phyloP scores from a whole-genome alignment of 1,284 basidiomycete genomes.

The Moniliophthora roreri region DNA sequence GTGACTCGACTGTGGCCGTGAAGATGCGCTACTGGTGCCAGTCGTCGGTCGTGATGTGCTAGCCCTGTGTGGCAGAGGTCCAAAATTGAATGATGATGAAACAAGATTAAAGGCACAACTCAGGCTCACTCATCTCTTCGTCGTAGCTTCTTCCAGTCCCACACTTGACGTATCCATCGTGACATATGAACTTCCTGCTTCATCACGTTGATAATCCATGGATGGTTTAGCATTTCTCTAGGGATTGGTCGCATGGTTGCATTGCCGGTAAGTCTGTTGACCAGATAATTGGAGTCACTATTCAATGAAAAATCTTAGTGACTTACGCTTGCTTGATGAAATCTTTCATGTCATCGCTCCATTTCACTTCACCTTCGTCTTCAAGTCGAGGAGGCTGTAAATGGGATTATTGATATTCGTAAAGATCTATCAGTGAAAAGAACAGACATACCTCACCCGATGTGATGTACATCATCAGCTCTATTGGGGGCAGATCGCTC shows the following conservation, averaged over 20 bases:
- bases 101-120: slow-evolving; percentile 19
- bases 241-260: slow-evolving; percentile 78
- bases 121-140: slow-evolving; percentile 46
- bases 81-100: neutral
- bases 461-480: slow-evolving; percentile 91
- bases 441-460: slow-evolving; percentile 61
- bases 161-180: slow-evolving; percentile 88
- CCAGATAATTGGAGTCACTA: slow-evolving; percentile 12
- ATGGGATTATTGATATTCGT: slow-evolving; percentile 16
- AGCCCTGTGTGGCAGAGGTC: slow-evolving; percentile 15
- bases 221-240: slow-evolving; percentile 82
- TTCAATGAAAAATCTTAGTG: slow-evolving; percentile 11
- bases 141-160: slow-evolving; percentile 70
- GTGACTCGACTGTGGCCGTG: slow-evolving; percentile 21
- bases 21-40: slow-evolving; percentile 19
- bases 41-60: slow-evolving; percentile 30
- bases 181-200: slow-evolving; percentile 86
- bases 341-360: slow-evolving; percentile 89
- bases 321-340: slow-evolving; percentile 88
- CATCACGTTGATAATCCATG: slow-evolving; percentile 83
- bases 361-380: slow-evolving; percentile 71
- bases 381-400: slow-evolving; percentile 77
- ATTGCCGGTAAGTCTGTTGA: slow-evolving; percentile 54
- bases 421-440: slow-evolving; percentile 2
- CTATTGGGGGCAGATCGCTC: slow-evolving; percentile 88